These are phyloP conservation scores for Isabelozyma gotoi DNA, from an alignment of 805 yeast species.

Conservation along the genomic window DNA sequence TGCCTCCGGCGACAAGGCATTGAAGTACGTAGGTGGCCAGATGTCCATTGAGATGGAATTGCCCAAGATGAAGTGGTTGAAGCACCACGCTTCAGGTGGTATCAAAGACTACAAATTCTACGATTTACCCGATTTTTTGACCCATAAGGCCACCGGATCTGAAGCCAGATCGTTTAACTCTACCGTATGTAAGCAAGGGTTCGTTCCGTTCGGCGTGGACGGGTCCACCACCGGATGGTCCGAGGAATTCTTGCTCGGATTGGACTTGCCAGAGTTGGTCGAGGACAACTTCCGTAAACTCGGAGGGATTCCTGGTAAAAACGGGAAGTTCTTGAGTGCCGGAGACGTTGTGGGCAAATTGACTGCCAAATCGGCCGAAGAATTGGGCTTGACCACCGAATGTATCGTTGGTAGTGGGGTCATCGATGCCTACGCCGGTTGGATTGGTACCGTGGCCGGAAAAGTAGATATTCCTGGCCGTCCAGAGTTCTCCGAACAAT, in stretches of 20 bases:
- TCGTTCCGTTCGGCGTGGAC: conserved; percentile 90
- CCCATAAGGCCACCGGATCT: conserved; percentile 85
- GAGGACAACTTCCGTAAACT: conserved; percentile 73
- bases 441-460: conserved; percentile 98
- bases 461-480: conserved; percentile 64
- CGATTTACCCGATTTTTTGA: conserved; percentile 88
- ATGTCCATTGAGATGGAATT: conserved; percentile 99
- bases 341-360: conserved; percentile 87
- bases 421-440: conserved; percentile 97
- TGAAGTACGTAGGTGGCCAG: conserved; percentile 93
- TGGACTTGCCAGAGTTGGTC: conserved; percentile 75
- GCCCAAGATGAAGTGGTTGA: conserved; percentile 96
- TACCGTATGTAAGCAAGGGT: conserved; percentile 93
- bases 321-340: conserved; percentile 77
- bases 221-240: conserved; percentile 90
- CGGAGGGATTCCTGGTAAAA: conserved; percentile 79
- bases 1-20: conserved; percentile 71
- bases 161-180: conserved; percentile 90
- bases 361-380: conserved; percentile 64
- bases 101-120: conserved; percentile 73
- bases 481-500: conserved; percentile 47
- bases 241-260: conserved; percentile 61
- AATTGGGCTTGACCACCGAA: conserved; percentile 75
- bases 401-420: conserved; percentile 94
- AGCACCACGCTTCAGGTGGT: conserved; percentile 70